Conservation (phyloP, 306 rosid species). For the Corylus avellana region DNA sequence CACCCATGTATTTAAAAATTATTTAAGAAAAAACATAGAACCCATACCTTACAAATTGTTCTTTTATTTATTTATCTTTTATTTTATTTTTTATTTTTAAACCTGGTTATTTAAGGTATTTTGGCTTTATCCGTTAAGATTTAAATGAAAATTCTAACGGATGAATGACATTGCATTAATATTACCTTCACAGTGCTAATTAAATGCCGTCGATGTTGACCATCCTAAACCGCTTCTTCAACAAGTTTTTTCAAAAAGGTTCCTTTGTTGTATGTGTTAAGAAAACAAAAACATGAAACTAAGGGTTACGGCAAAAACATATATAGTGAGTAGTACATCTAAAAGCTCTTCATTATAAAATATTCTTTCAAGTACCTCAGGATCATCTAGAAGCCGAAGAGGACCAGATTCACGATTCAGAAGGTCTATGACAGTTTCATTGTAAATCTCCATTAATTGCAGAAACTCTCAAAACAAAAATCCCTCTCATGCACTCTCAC, state of each 20-base stretch:
- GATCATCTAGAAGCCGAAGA: conserved; percentile 67
- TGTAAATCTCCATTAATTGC: conserved; percentile 57
- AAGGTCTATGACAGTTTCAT: conserved; percentile 68
- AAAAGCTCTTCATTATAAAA: background rate
- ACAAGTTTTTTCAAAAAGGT: conserved; percentile 54
- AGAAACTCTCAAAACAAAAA: conserved; percentile 49
- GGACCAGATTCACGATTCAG: conserved; percentile 57
- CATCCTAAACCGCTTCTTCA: conserved; percentile 80
- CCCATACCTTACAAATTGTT: no score
- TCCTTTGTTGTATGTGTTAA: conserved; percentile 39
- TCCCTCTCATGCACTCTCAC: conserved; percentile 41
- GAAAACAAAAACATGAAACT: background rate
- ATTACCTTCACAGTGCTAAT: conserved; percentile 77
- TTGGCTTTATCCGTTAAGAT: no score
- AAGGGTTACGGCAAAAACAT: background rate
- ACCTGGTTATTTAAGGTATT: no score
- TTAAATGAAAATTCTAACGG: no score
- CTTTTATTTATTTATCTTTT: no score
- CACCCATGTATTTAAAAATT: no score
- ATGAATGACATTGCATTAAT: no score
- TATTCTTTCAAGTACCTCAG: conserved; percentile 47
- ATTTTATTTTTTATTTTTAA: no score
- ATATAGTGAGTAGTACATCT: background rate
- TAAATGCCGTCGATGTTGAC: conserved; percentile 69
- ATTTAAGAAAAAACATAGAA: no score